These are phyloP conservation scores for Dentipellis sp. DNA, from an alignment of 768 basidiomycete genomes.

Conservation along the genomic window DNA sequence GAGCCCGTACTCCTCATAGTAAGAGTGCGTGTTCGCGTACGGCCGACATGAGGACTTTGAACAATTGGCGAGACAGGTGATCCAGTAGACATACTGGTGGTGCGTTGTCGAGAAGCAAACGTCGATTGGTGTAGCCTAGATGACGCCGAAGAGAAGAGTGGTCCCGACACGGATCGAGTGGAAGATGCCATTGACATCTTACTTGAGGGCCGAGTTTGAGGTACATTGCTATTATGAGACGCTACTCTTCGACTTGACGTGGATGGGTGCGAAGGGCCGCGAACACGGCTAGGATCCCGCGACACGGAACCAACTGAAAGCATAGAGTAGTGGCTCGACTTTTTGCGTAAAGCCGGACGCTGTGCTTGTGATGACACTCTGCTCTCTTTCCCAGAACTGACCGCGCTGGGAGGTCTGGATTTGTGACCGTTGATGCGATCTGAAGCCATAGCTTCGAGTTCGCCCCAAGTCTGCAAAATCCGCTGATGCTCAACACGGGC, in stretches of 20 bases:
- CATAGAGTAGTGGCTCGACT: slow-evolving; percentile 28
- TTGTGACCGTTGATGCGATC: slow-evolving; percentile 54
- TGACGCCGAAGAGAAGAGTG: slow-evolving; percentile 31
- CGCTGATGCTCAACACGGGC: slow-evolving; percentile 51
- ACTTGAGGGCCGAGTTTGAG: slow-evolving; percentile 44
- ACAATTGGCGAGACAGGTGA: not conserved
- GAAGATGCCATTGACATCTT: slow-evolving; percentile 46
- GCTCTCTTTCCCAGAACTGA: slow-evolving; percentile 57
- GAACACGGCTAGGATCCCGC: slow-evolving; percentile 21
- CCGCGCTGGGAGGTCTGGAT: slow-evolving; percentile 56
- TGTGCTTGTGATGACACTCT: slow-evolving; percentile 31
- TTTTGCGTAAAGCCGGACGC: slow-evolving; percentile 18
- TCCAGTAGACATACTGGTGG: slow-evolving; percentile 49
- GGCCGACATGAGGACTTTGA: not conserved
- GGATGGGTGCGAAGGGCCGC: slow-evolving; percentile 37
- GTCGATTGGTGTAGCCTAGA: slow-evolving; percentile 49
- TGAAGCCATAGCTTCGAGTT: slow-evolving; percentile 72
- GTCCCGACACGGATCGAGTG: slow-evolving; percentile 64
- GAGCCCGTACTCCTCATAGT: slow-evolving; percentile 37
- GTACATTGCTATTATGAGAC: slow-evolving; percentile 28
- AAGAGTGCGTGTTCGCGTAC: slow-evolving; percentile 25
- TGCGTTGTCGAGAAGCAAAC: slow-evolving; percentile 79
- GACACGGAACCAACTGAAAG: slow-evolving; percentile 28
- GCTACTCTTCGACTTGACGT: slow-evolving; percentile 37
- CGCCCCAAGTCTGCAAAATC: slow-evolving; percentile 71